Evolutionary conservation across 2,329 filamentous ascomycete species (phyloP).

Genomic region (Hypoxylon rubiginosum): DNA sequence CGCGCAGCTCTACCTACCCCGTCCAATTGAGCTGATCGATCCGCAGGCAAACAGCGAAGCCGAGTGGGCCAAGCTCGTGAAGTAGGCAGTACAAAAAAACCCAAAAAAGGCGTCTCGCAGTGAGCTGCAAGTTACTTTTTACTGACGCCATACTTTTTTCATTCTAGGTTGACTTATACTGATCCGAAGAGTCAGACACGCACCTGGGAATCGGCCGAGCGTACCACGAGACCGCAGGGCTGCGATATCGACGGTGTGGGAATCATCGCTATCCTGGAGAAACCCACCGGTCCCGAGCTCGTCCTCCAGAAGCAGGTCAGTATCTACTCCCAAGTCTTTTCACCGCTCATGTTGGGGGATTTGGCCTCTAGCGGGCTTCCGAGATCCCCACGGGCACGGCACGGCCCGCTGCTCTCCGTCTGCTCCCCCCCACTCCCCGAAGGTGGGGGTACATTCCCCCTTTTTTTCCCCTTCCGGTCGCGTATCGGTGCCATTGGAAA

Average conservation of each 20-base stretch:
- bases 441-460: background rate
- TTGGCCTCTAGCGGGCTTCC: background rate
- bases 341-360: background rate
- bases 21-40: constrained; percentile 2
- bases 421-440: background rate
- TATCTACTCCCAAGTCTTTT: background rate
- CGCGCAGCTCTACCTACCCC: background rate
- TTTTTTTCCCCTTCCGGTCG: background rate
- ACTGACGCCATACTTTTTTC: constrained; percentile 12
- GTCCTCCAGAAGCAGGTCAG: constrained; percentile 72
- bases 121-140: constrained; percentile 5
- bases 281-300: constrained; percentile 66
- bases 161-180: constrained; percentile 69
- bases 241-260: constrained; percentile 79
- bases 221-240: constrained; percentile 73
- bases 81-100: constrained; percentile 58
- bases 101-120: background rate
- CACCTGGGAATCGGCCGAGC: constrained; percentile 80
- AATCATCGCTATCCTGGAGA: constrained; percentile 77
- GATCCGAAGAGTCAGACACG: constrained; percentile 71
- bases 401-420: background rate
- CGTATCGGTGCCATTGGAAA: background rate
- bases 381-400: background rate
- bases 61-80: constrained; percentile 71
- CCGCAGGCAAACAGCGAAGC: constrained; percentile 65